These are phyloP conservation scores for Lentinula guzmanii DNA, from an alignment of 768 basidiomycete species.

Conservation along the genomic window DNA sequence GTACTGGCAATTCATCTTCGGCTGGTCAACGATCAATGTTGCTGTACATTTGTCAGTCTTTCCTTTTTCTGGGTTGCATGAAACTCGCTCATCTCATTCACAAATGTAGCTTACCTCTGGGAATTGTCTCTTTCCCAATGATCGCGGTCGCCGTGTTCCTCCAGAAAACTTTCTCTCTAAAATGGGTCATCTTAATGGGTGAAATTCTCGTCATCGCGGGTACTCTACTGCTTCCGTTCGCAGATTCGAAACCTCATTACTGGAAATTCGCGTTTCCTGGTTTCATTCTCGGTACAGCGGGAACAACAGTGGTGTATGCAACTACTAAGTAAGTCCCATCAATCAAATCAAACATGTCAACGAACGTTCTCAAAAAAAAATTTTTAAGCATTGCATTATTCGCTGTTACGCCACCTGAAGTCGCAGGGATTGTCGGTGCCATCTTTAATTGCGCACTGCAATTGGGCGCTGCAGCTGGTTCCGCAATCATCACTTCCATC, in stretches of 20 bases:
- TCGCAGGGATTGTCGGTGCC: conserved; percentile 49
- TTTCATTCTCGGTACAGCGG: conserved; percentile 40
- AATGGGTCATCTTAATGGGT: conserved; percentile 41
- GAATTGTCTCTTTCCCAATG: background rate
- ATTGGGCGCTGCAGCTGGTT: conserved; percentile 44
- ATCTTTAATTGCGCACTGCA: conserved; percentile 52
- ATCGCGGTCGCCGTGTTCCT: background rate
- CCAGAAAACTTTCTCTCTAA: conserved; percentile 20
- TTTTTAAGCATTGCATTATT: conserved; percentile 38
- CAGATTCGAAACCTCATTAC: conserved; percentile 33
- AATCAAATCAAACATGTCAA: background rate
- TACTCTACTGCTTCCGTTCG: conserved; percentile 35
- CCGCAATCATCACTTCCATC: conserved; percentile 43
- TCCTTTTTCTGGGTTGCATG: background rate
- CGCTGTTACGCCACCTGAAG: conserved; percentile 37
- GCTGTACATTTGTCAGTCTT: conserved; percentile 33
- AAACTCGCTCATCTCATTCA: background rate
- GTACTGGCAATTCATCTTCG: conserved; percentile 35
- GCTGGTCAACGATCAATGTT: conserved; percentile 33
- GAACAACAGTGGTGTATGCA: conserved; percentile 37
- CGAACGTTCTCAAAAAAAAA: conserved; percentile 11
- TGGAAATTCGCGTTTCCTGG: conserved; percentile 46
- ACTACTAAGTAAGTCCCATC: conserved; percentile 38
- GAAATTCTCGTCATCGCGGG: conserved; percentile 29
- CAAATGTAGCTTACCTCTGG: background rate